phyloP scores from a whole-genome alignment of 176 grass and related monocot species.

The Raddia distichophylla region DNA sequence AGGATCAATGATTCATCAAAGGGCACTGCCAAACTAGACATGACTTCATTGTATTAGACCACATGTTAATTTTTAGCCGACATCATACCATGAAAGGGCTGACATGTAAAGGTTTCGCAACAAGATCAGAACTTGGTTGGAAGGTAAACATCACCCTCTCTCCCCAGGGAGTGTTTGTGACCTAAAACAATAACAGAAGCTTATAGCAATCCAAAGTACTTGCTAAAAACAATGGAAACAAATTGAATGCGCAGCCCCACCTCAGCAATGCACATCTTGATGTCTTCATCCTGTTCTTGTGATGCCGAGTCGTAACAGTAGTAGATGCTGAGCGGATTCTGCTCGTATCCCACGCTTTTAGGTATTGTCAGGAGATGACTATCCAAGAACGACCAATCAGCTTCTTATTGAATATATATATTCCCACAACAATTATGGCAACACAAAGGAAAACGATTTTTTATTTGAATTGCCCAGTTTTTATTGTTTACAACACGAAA shows the following conservation, averaged over 20 bases:
- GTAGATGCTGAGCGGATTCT: constrained; percentile 95
- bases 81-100: constrained; percentile 87
- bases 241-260: constrained; percentile 26
- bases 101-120: constrained; percentile 87
- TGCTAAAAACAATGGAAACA: background rate
- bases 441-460: background rate
- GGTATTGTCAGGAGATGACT: constrained; percentile 89
- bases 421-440: background rate
- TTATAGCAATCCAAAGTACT: background rate
- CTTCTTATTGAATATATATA: background rate
- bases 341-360: constrained; percentile 78
- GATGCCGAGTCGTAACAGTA: constrained; percentile 69
- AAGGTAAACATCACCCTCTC: constrained; percentile 82
- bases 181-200: constrained; percentile 41
- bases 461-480: background rate
- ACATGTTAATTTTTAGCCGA: constrained; percentile 12
- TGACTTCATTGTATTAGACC: background rate
- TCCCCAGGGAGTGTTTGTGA: constrained; percentile 95
- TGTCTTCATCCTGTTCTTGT: constrained; percentile 35
- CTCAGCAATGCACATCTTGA: constrained; percentile 90
- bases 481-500: background rate
- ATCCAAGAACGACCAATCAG: background rate
- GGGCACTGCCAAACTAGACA: background rate
- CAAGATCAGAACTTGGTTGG: constrained; percentile 71
- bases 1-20: background rate